Evolutionary conservation across 1,284 basidiomycete genomes (phyloP).

Genomic region (Cryptococcus wingfieldii): DNA sequence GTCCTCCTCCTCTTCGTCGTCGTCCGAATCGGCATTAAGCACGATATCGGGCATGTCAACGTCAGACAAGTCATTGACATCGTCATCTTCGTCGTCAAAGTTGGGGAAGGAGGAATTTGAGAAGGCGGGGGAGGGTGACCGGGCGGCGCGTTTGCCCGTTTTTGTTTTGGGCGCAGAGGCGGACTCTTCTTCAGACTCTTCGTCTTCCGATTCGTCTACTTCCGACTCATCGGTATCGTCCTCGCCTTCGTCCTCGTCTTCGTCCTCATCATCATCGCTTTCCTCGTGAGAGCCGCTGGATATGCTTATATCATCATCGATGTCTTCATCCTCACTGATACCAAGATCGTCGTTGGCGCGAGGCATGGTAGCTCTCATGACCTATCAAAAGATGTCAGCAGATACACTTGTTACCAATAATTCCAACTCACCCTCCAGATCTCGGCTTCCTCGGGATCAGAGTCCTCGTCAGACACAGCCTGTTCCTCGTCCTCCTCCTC

Average conservation of each 20-base stretch:
- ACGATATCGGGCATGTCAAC: slow-evolving; percentile 48
- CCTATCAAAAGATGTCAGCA: slow-evolving; percentile 52
- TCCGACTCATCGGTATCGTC: slow-evolving; percentile 20
- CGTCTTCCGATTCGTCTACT: slow-evolving; percentile 21
- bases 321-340: slow-evolving; percentile 18
- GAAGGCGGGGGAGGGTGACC: slow-evolving; percentile 2
- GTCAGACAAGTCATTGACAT: slow-evolving; percentile 39
- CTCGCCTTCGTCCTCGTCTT: slow-evolving; percentile 30
- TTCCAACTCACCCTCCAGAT: slow-evolving; percentile 68
- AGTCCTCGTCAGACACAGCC: slow-evolving; percentile 48
- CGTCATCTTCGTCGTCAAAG: slow-evolving; percentile 49
- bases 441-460: slow-evolving; percentile 59
- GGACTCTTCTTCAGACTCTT: neutral
- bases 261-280: slow-evolving; percentile 12
- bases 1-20: slow-evolving; percentile 43
- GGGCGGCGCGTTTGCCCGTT: slow-evolving; percentile 5
- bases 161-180: neutral
- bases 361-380: slow-evolving; percentile 77
- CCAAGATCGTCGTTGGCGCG: slow-evolving; percentile 52
- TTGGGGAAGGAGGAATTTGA: slow-evolving; percentile 27
- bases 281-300: neutral
- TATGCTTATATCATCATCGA: slow-evolving; percentile 15
- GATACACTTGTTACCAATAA: neutral
- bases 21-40: slow-evolving; percentile 33
- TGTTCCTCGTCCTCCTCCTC: slow-evolving; percentile 41